Percentiles rank a stretch among this genome's conserved stretches.
Conservation (phyloP, 1,284 basidiomycete species). For the Singerocomus inundabilis region DNA sequence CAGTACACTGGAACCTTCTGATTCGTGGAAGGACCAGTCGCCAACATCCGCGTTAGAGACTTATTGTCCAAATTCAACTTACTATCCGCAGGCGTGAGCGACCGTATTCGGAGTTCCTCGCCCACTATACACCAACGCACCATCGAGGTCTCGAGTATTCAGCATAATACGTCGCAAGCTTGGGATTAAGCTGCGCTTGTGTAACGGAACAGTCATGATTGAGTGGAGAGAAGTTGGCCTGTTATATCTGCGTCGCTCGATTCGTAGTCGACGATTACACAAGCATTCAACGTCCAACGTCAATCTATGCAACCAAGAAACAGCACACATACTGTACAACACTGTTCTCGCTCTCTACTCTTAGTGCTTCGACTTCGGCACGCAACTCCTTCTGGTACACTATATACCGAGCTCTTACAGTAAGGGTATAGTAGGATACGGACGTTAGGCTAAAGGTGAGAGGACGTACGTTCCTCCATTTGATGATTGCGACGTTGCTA, state of each 20-base stretch:
- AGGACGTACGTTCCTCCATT: constrained; percentile 79
- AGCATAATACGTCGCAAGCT: constrained; percentile 67
- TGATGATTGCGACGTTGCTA: constrained; percentile 86
- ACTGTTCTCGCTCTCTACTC: constrained; percentile 78
- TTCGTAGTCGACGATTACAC: constrained; percentile 63
- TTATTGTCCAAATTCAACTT: constrained; percentile 87
- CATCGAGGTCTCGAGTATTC: constrained; percentile 98
- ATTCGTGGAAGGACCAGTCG: constrained; percentile 39
- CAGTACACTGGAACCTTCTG: constrained; percentile 66
- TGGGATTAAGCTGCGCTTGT: constrained; percentile 48
- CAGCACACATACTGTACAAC: constrained; percentile 50
- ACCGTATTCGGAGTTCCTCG: not conserved
- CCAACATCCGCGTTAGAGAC: constrained; percentile 49
- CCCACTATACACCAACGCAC: constrained; percentile 40
- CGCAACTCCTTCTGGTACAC: constrained; percentile 77
- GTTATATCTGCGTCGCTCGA: constrained; percentile 24
- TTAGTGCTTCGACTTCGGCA: constrained; percentile 88
- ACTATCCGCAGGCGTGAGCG: constrained; percentile 46
- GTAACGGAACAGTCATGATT: constrained; percentile 23
- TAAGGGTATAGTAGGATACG: too few species aligned
- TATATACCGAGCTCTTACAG: not conserved
- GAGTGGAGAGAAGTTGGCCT: constrained; percentile 14
- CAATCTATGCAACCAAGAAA: not conserved
- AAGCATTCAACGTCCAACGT: constrained; percentile 45
- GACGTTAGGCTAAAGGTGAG: not conserved